Evolutionary conservation across 352 stramenopile genomes (phyloP), one percentile per base, ranked within the genome.

Genomic region (Phytophthora quininea): DNA sequence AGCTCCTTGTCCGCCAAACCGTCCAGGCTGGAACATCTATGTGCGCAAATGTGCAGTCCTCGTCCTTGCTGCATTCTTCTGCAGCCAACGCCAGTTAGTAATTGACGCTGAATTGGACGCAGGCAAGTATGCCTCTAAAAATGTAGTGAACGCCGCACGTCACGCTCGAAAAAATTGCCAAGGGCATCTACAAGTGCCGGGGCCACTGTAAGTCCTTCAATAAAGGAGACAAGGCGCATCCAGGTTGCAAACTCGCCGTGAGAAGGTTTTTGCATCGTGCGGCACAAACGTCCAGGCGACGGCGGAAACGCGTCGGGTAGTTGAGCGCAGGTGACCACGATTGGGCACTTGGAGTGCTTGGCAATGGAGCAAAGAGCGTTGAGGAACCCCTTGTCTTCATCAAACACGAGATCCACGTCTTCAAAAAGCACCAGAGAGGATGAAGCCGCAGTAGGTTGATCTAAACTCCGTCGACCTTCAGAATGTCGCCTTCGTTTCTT

Each of bases 391-490:
- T 90, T 91, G 63, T 95, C 87, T 24, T 92, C 78, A 5, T 93
- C 85, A 67, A 95, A 95, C 4, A 93, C 73, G 29, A 92, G 45
- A 46, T 95, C 84, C 3, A 92, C 85, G 56, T 95, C 87, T 73
- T 95, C 87, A 58, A 95, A 93, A 2, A 95, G 70, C n/a, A 95
- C 84, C 37, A 95, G 79, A 27, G 87, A 93, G 24, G 91, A 70
- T 7, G 89, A 81, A 11, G 84, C 80, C 7, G 74, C 68, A 42
- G 66, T 63, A 4, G 63, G 12, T 31, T 73, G 66, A 29, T 75
- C 77, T n/a, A 84, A 50, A 9, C 77, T 85, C 54, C 70, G 73
- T 10, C 75, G 77, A 15, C 66, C 64, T 12, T 74, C 67, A 0
- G 58, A 65, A 7, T 69, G 51, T 54, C 64, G 73, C 50, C 80